Base-by-base conservation (phyloP, 2,329 filamentous ascomycete species). In the Fusarium sp. region DNA sequence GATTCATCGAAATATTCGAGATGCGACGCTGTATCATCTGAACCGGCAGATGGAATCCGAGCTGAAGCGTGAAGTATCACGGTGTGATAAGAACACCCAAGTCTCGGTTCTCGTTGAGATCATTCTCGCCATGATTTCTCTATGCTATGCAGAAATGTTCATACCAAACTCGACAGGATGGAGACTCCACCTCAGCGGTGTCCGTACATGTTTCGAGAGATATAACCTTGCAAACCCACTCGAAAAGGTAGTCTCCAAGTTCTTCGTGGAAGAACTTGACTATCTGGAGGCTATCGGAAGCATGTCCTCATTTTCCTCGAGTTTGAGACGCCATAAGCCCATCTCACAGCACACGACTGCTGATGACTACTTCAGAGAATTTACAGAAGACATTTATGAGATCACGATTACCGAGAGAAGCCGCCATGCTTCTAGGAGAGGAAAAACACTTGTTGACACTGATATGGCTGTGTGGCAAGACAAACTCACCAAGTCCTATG, bases 121-220 rank as follows among this genome's bases (percentile, higher is more conserved):
- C 5, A 62, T 58, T 6, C n/a, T 44, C 5, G 41, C 51, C 7
- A 62, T 62, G 26, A 38, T 62, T 10, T 39, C 28, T 2, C 3
- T 62, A 7, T 62, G 59, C 14, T 62, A 62, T 6, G 51, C 41
- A n/a, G 59, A 62, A 36, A 58, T 62, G 51, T 44, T 62, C 10
- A 44, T 45, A 9, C 59, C 59, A 1, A 26, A 58, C 24, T 62
- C 59, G 8, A 38, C 51, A 4, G 13, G 44, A 8, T 62, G 59
- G 59, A 57, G 18, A 36, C 41, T 62, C 1, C 59, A 62, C 7
- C 20, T 62, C 15, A 44, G 10, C 8, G 59, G 38, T 6, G 7
- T 30, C 11, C 59, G 59, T 9, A 39, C 26, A 18, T 28, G 33
- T 9, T 35, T 62, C 7, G 39, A 62, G 26, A 31, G 59, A 47